phyloP scores from a whole-genome alignment of 306 rosid genomes.

The Cucurbita argyrosperma region DNA sequence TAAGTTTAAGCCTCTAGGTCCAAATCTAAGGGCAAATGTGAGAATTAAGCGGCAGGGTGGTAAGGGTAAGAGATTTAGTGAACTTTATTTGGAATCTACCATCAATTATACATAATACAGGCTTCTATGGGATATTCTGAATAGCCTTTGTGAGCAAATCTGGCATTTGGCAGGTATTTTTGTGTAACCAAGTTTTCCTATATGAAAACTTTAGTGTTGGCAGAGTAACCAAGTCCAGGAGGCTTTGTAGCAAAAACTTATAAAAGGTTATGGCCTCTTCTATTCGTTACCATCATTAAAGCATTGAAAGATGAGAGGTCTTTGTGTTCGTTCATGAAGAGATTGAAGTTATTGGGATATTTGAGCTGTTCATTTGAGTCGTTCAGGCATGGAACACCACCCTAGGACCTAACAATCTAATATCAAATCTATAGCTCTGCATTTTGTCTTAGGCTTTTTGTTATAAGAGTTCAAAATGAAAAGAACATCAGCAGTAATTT shows the following conservation, averaged over 20 bases:
- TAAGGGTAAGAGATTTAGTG: background rate
- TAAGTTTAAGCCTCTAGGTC: background rate
- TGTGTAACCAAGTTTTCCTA: background rate
- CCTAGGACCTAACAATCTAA: background rate
- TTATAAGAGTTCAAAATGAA: background rate
- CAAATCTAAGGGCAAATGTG: background rate
- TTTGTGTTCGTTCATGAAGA: too few species aligned
- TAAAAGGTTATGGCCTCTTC: background rate
- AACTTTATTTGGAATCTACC: background rate
- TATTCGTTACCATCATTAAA: background rate
- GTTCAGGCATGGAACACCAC: background rate
- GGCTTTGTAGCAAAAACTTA: background rate
- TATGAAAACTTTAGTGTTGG: background rate
- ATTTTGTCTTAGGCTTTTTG: background rate
- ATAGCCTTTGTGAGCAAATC: background rate
- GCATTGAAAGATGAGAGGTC: background rate
- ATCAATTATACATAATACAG: background rate
- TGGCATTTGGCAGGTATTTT: background rate
- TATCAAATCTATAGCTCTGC: background rate
- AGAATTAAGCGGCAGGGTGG: background rate
- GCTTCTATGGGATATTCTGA: background rate
- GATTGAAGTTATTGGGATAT: background rate
- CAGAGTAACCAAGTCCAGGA: background rate
- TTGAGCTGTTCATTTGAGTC: background rate
- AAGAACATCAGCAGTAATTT: background rate